These are phyloP conservation scores for Monosporascus sp. DNA, from an alignment of 2,329 filamentous ascomycete species.

Conservation along the genomic window DNA sequence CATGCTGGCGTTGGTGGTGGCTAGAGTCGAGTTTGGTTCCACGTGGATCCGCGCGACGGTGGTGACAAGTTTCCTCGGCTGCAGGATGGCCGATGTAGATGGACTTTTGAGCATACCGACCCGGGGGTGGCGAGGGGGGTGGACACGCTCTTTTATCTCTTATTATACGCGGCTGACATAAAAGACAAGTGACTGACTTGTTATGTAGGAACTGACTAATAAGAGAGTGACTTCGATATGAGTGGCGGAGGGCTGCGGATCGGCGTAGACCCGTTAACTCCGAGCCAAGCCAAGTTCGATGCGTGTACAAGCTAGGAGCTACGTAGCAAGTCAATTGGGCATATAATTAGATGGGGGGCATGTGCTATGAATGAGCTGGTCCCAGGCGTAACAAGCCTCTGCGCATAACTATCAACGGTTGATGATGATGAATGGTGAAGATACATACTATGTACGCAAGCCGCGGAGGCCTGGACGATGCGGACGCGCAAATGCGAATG, in stretches of 20 bases:
- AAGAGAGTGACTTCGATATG: background rate
- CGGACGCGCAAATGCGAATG: too few species aligned
- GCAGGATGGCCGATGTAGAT: conserved; percentile 33
- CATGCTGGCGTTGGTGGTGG: conserved; percentile 13
- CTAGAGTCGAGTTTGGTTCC: conserved; percentile 8
- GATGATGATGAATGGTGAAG: too few species aligned
- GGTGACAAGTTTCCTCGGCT: conserved; percentile 35
- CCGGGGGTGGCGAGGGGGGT: conserved; percentile 21
- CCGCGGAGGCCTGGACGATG: too few species aligned
- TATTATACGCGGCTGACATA: conserved; percentile 5
- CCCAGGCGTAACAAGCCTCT: too few species aligned
- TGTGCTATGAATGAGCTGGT: background rate
- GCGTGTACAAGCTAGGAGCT: background rate
- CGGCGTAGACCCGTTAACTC: background rate
- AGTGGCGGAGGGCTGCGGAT: conserved; percentile 1
- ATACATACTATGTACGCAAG: too few species aligned
- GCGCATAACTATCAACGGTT: too few species aligned
- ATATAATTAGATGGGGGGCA: background rate
- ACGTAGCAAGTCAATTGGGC: background rate
- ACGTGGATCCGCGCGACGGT: conserved; percentile 22
- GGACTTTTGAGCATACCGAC: conserved; percentile 43
- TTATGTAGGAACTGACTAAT: background rate
- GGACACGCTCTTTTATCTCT: conserved; percentile 20
- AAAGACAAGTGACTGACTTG: background rate
- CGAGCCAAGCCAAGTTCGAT: background rate